Evolutionary conservation across 2,329 filamentous ascomycete genomes (phyloP).

Genomic region (Sordariomycetes sp.): DNA sequence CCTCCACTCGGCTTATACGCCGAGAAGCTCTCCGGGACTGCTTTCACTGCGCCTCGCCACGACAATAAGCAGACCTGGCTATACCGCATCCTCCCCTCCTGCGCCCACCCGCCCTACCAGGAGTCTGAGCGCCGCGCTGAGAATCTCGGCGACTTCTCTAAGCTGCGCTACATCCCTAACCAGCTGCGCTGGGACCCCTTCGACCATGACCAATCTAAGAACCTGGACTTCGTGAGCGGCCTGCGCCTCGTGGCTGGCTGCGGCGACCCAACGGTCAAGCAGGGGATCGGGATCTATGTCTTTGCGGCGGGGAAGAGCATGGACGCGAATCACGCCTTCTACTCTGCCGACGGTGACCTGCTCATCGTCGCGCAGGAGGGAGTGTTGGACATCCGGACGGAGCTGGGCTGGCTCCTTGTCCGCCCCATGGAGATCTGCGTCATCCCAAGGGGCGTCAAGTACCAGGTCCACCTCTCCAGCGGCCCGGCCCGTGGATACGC

Average conservation of each 20-base stretch:
- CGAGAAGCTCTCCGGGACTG: slow-evolving; percentile 65
- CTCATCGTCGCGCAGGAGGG: slow-evolving; percentile 63
- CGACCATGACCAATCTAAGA: slow-evolving; percentile 48
- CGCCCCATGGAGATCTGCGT: slow-evolving; percentile 64
- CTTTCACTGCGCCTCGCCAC: slow-evolving; percentile 59
- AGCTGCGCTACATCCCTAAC: slow-evolving; percentile 67
- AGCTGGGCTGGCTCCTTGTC: slow-evolving; percentile 57
- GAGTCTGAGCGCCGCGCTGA: slow-evolving; percentile 21
- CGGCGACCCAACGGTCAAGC: slow-evolving; percentile 65
- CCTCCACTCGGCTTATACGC: slow-evolving; percentile 69
- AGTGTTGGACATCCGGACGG: slow-evolving; percentile 59
- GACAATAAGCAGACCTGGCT: slow-evolving; percentile 65
- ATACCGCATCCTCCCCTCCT: slow-evolving; percentile 58
- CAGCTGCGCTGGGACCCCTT: slow-evolving; percentile 73
- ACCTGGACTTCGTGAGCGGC: slow-evolving; percentile 35
- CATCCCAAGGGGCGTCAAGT: slow-evolving; percentile 58
- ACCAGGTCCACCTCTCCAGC: slow-evolving; percentile 50
- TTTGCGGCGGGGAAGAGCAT: slow-evolving; percentile 68
- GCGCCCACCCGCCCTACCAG: slow-evolving; percentile 47
- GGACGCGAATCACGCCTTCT: slow-evolving; percentile 59
- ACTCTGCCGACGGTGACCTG: slow-evolving; percentile 70
- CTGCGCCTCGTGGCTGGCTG: slow-evolving; percentile 65
- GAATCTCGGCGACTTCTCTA: slow-evolving; percentile 15
- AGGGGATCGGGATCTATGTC: slow-evolving; percentile 64
- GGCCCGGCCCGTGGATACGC: slow-evolving; percentile 58